Evolutionary conservation across 1,139 yeast genomes (phyloP), one percentile per base, ranked within the genome.

Genomic region (Kurtzmaniella quercitrusa): DNA sequence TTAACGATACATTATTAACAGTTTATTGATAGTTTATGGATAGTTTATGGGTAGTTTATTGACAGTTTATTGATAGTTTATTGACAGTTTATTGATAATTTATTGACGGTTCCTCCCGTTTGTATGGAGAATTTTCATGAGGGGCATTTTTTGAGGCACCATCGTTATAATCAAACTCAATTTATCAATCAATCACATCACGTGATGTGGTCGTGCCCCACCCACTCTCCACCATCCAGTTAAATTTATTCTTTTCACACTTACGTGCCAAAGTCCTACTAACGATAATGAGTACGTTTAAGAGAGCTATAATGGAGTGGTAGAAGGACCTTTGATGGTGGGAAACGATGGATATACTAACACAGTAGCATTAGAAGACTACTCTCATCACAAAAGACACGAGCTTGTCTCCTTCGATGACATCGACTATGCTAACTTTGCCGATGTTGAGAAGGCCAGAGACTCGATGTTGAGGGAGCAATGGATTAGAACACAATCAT

Each of bases 361-460:
- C 17, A 38, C 16, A 38, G 11, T 41, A 67, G 73, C 63, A 38
- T 61, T 70, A 54, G 64, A 63, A 48, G 62, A 62, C 50, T 73
- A 72, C 62, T 68, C 62, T 41, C 70, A 70, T 63, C 86, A 84
- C 65, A 66, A 68, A 56, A 78, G 88, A 67, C 83, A 88, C 43
- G 88, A 84, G 55, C 74, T 80, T 57, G 93, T 85, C 50, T 86
- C 95, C 36, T 87, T 87, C 58, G 95, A 87, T 66, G 89, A 83
- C 54, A 85, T 87, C 50, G 87, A 85, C 67, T 87, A 87, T 65
- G 76, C 76, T 55, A 81, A 86, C 64, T 74, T 77, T 49, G 66
- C 71, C 33, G 82, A 81, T 51, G 78, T 87, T 41, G 79, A 80
- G 45, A 72, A 77, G 42, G 95, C 95, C 25, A 88, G 90, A 70